Evolutionary conservation across 2,329 filamentous ascomycete genomes (phyloP).

Genomic region (Nemania sp.): DNA sequence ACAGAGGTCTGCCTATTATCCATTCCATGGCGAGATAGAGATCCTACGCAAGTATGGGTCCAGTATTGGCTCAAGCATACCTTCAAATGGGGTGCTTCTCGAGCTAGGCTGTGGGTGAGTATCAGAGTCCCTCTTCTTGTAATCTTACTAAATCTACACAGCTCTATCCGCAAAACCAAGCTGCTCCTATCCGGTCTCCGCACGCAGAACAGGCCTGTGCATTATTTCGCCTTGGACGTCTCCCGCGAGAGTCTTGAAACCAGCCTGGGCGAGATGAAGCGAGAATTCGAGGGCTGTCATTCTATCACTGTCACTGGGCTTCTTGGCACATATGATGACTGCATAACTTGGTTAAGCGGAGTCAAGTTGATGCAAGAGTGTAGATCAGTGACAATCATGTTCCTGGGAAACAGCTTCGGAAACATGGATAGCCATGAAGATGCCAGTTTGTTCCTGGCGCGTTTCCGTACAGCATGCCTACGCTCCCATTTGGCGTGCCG

Average conservation of each 20-base stretch:
- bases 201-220: background rate
- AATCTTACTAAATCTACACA: background rate
- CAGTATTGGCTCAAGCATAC: background rate
- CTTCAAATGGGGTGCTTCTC: background rate
- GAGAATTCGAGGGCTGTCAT: background rate
- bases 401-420: conserved; percentile 16
- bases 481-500: conserved; percentile 3
- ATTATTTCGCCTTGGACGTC: conserved; percentile 18
- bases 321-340: conserved; percentile 20
- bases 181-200: conserved; percentile 12
- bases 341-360: conserved; percentile 10
- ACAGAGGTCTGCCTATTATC: conserved; percentile 11
- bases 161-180: conserved; percentile 16
- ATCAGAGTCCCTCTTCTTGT: background rate
- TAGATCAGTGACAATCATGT: conserved; percentile 15
- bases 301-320: conserved; percentile 17
- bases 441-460: conserved; percentile 8
- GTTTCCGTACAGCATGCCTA: conserved; percentile 1
- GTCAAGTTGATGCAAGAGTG: background rate
- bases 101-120: conserved; percentile 15
- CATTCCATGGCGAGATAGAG: conserved; percentile 15
- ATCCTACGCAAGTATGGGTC: conserved; percentile 1
- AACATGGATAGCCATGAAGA: conserved; percentile 5
- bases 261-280: background rate
- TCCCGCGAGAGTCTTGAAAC: background rate